Evolutionary conservation across 345 rosid genomes (phyloP), one percentile per base, ranked within the genome.

Genomic region (Salix suchowensis): DNA sequence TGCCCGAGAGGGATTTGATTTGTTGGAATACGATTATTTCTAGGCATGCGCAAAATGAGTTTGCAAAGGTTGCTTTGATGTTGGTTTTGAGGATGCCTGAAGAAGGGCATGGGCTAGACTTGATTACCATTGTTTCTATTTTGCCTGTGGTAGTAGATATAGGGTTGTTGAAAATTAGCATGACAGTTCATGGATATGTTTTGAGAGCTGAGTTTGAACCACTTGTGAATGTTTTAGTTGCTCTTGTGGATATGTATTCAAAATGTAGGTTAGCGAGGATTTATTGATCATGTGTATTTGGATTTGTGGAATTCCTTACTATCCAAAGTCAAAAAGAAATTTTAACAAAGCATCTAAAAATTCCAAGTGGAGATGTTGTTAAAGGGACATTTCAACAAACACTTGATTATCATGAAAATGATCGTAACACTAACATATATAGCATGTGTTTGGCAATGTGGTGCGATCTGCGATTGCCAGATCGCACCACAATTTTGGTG

Each of bases 21-120:
- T 91, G 88, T 11, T 94, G 93, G 97, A 94, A 92, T 76, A 88
- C 91, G 2, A 94, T 94, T 72, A 79, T 92, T 80, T 85, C 96
- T 71, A 96, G 97, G 36, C 86, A 82, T 71, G 86, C 94, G 0
- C 96, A 92, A 78, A 92, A 94, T 86, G 89, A 91, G 16, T 82
- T 92, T 62, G 81, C 91, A 10, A 75, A 48, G 40, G 70, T 83
- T 73, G 96, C 96, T 1, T 78, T 94, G 71, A 88, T 80, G 15
- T 71, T 92, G 87, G 87, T 91, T 76, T 54, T 54, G n/a, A 81
- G 76, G 83, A 90, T 94, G 89, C 87, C 86, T 24, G 83, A 77
- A 75, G 91, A 89, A 79, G 85, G 68, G 70, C 81, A 73, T 28
- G 54, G 72, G 75, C 84, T 78, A 2, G 60, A 81, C 60, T 74